Conservation (phyloP, 2,329 filamentous ascomycete genomes). For the Xylaria sp. region DNA sequence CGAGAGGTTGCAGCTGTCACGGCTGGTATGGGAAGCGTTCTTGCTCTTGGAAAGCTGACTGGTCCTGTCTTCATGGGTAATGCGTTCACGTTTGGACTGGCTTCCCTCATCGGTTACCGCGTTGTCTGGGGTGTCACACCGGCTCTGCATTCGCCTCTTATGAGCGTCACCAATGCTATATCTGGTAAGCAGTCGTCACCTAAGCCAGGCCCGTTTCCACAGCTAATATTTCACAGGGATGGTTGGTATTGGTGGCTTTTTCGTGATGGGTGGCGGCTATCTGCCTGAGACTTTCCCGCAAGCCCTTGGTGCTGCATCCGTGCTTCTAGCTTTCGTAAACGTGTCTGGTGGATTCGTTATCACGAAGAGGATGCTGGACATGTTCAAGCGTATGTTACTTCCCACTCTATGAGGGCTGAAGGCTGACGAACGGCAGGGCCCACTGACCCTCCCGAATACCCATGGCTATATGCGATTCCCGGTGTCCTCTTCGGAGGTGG, state of each 20-base stretch:
- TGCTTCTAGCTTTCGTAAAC: constrained; percentile 85
- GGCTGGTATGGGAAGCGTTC: constrained; percentile 73
- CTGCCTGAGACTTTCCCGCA: constrained; percentile 79
- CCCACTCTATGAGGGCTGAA: constrained; percentile 7
- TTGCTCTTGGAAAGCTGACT: constrained; percentile 79
- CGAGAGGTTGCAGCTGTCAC: constrained; percentile 76
- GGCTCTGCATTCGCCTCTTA: constrained; percentile 83
- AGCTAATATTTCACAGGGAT: constrained; percentile 55
- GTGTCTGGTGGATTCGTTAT: constrained; percentile 88
- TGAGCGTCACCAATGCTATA: constrained; percentile 93
- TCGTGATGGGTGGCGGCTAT: constrained; percentile 83
- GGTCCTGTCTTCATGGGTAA: constrained; percentile 87
- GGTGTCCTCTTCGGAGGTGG: constrained; percentile 78
- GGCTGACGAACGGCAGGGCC: constrained; percentile 54
- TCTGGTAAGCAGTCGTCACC: constrained; percentile 54
- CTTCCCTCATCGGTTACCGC: constrained; percentile 83
- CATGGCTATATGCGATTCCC: constrained; percentile 82
- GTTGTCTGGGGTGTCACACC: constrained; percentile 86
- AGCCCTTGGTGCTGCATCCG: constrained; percentile 74
- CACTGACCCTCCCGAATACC: constrained; percentile 85
- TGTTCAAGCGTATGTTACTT: constrained; percentile 69
- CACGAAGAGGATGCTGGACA: constrained; percentile 91
- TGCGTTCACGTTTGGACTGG: constrained; percentile 80
- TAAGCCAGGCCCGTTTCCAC: neutral
- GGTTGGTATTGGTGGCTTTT: constrained; percentile 86